phyloP scores from a whole-genome alignment of 192 early-diverging fungal species.

The Dissophora ornata region DNA sequence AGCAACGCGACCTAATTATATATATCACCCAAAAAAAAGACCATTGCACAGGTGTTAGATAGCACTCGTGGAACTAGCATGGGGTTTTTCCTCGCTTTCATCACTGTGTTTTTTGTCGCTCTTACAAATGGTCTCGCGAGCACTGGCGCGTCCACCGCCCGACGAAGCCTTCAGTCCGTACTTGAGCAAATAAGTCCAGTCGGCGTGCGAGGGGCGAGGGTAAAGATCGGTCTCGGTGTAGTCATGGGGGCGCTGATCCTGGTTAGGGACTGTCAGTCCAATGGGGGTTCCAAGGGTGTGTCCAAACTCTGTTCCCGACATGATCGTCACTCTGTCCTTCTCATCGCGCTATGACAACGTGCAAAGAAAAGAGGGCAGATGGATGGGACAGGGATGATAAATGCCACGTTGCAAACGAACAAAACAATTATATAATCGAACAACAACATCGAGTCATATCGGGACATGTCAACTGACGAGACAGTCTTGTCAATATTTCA shows the following conservation, averaged over 20 bases:
- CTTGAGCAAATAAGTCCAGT: slow-evolving; percentile 96
- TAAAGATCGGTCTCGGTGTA: slow-evolving; percentile 96
- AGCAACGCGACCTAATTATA: slow-evolving; percentile 84
- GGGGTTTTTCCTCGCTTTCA: too few relatives aligned
- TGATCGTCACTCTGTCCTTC: slow-evolving; percentile 92
- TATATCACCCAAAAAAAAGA: background rate
- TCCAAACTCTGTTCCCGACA: slow-evolving; percentile 94
- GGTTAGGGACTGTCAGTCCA: slow-evolving; percentile 89
- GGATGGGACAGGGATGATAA: too few relatives aligned
- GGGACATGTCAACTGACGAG: too few relatives aligned
- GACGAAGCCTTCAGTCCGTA: slow-evolving; percentile 95
- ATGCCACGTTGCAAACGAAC: too few relatives aligned
- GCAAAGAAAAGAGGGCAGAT: too few relatives aligned
- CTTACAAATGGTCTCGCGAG: slow-evolving; percentile 94
- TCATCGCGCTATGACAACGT: slow-evolving; percentile 80
- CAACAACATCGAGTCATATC: too few relatives aligned
- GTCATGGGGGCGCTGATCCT: slow-evolving; percentile 96
- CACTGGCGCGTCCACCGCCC: slow-evolving; percentile 94
- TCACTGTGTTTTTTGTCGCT: too few relatives aligned
- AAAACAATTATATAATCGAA: too few relatives aligned
- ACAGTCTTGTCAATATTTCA: background rate
- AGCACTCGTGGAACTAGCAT: too few relatives aligned
- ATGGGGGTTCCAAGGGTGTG: slow-evolving; percentile 96
- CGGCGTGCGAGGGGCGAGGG: slow-evolving; percentile 97
- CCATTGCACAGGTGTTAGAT: too few relatives aligned